A percentile compares a stretch with the other conserved stretches of the same genome.
Evolutionary conservation across 306 rosid genomes (phyloP).

Genomic region (Canavalia gladiata): DNA sequence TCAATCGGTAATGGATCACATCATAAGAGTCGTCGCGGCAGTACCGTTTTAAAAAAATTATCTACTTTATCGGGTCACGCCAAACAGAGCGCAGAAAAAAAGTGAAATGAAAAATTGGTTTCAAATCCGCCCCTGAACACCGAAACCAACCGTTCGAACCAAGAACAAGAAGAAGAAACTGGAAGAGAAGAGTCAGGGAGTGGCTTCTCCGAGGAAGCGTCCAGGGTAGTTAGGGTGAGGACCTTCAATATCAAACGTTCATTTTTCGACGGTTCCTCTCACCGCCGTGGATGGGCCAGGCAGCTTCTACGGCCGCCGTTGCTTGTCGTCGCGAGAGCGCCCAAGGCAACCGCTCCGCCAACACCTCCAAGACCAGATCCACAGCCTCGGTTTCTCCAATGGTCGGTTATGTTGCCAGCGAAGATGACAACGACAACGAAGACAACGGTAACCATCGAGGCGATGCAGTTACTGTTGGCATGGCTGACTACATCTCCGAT

Average conservation of each 20-base stretch:
- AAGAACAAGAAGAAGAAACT: not conserved
- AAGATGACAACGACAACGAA: conserved; percentile 6
- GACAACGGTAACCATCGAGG: not conserved
- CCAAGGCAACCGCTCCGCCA: conserved; percentile 49
- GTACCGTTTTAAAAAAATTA: not conserved
- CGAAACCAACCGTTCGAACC: conserved; percentile 12
- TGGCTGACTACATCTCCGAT: conserved; percentile 72
- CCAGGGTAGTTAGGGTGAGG: conserved; percentile 35
- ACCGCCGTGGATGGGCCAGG: conserved; percentile 88
- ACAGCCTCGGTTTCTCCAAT: conserved; percentile 69
- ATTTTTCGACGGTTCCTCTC: not conserved
- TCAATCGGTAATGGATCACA: not conserved
- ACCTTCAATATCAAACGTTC: conserved; percentile 44
- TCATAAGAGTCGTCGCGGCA: conserved; percentile 5
- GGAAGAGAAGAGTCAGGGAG: not conserved
- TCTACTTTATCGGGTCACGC: conserved; percentile 44
- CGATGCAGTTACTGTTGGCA: conserved; percentile 2
- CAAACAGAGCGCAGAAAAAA: conserved; percentile 50
- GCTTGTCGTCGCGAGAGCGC: conserved; percentile 63
- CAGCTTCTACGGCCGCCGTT: conserved; percentile 72
- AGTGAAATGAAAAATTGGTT: conserved; percentile 57
- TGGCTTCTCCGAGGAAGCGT: conserved; percentile 24
- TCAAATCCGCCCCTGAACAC: conserved; percentile 61
- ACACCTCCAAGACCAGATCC: conserved; percentile 58
- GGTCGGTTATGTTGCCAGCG: not conserved